phyloP scores from a whole-genome alignment of 805 yeast species.

The Yarrowia alimentaria region DNA sequence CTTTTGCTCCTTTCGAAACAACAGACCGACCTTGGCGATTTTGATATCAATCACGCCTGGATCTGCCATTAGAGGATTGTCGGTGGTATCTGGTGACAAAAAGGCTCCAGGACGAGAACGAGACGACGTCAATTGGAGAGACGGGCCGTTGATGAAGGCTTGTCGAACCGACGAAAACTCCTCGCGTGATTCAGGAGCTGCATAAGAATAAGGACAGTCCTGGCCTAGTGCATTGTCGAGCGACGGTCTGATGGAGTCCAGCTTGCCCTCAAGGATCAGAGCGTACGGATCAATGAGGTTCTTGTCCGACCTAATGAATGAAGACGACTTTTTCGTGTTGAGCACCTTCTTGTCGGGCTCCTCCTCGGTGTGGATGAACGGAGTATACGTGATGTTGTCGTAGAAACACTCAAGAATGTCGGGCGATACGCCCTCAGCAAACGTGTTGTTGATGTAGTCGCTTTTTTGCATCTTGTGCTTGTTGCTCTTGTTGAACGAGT shows the following conservation, averaged over 20 bases:
- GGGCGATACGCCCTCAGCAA: slow-evolving; percentile 40
- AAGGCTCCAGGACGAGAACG: slow-evolving; percentile 43
- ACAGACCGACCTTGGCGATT: slow-evolving; percentile 43
- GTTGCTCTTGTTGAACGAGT: slow-evolving; percentile 64
- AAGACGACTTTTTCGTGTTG: slow-evolving; percentile 25
- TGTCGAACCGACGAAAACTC: slow-evolving; percentile 35
- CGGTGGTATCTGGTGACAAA: slow-evolving; percentile 33
- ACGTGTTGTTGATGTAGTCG: slow-evolving; percentile 55
- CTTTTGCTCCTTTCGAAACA: slow-evolving; percentile 41
- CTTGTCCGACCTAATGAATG: slow-evolving; percentile 31
- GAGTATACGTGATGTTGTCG: slow-evolving; percentile 63
- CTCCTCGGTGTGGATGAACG: slow-evolving; percentile 52
- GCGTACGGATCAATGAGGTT: slow-evolving; percentile 43
- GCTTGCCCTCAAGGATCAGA: slow-evolving; percentile 39
- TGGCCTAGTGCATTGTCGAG: slow-evolving; percentile 33
- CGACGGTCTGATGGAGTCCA: slow-evolving; percentile 40
- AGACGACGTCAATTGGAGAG: slow-evolving; percentile 41
- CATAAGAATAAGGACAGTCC: slow-evolving; percentile 38
- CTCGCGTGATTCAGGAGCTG: slow-evolving; percentile 32
- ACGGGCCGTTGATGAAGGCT: slow-evolving; percentile 38
- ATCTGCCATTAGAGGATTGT: slow-evolving; percentile 34
- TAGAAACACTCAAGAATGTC: slow-evolving; percentile 51
- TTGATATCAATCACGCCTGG: slow-evolving; percentile 44
- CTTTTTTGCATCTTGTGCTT: slow-evolving; percentile 62
- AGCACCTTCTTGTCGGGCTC: slow-evolving; percentile 29